A percentile compares a stretch with the other conserved stretches of the same genome.
Conservation (phyloP, 768 basidiomycete genomes). For the Pleurotus djamor region DNA sequence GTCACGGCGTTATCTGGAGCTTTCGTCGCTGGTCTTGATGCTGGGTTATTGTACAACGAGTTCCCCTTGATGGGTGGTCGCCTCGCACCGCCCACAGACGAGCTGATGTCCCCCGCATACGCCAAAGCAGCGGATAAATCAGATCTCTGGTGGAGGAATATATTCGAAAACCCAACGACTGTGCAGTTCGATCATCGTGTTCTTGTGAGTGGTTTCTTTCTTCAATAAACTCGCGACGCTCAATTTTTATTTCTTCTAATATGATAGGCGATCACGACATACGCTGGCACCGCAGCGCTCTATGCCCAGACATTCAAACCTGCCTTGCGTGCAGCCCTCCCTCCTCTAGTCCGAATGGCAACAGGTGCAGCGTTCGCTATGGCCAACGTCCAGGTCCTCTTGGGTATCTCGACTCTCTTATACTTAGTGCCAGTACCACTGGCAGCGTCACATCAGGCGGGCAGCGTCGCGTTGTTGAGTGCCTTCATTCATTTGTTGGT, state of each 20-base stretch:
- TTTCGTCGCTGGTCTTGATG: slow-evolving; percentile 97
- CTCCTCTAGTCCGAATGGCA: slow-evolving; percentile 56
- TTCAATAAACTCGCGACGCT: too few relatives aligned
- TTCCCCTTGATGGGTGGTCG: slow-evolving; percentile 96
- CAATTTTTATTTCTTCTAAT: too few relatives aligned
- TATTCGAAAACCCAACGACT: slow-evolving; percentile 96
- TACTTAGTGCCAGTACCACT: slow-evolving; percentile 92
- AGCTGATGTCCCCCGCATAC: slow-evolving; percentile 79
- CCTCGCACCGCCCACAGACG: slow-evolving; percentile 75
- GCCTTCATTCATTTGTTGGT: slow-evolving; percentile 77
- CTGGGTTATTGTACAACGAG: slow-evolving; percentile 96
- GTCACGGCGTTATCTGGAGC: slow-evolving; percentile 94
- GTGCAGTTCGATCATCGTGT: slow-evolving; percentile 97
- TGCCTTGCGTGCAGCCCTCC: slow-evolving; percentile 58
- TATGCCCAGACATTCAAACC: slow-evolving; percentile 57
- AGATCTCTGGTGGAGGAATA: slow-evolving; percentile 93
- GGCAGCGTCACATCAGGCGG: slow-evolving; percentile 94
- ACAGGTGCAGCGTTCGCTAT: slow-evolving; percentile 66
- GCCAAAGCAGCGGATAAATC: slow-evolving; percentile 64
- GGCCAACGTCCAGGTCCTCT: slow-evolving; percentile 78
- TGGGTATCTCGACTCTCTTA: slow-evolving; percentile 72
- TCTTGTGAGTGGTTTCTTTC: too few relatives aligned
- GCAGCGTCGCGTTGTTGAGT: slow-evolving; percentile 85
- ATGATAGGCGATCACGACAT: slow-evolving; percentile 91
- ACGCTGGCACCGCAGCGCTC: slow-evolving; percentile 62